phyloP scores from a whole-genome alignment of 2,329 filamentous ascomycete species.

The Thielaviopsis euricoi region DNA sequence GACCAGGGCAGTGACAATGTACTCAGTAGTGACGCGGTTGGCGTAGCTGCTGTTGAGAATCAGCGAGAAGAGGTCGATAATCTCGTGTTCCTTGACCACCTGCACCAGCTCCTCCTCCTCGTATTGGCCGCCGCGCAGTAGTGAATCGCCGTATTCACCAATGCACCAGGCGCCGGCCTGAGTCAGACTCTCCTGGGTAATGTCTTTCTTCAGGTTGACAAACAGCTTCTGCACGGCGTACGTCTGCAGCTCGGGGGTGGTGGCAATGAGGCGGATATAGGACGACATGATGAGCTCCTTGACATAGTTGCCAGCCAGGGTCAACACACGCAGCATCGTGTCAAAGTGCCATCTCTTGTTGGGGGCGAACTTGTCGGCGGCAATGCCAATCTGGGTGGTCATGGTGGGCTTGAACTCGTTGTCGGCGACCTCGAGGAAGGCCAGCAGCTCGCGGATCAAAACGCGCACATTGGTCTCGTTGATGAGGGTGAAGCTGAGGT shows the following conservation, averaged over 20 bases:
- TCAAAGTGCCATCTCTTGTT: slow-evolving; percentile 98
- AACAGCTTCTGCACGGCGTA: slow-evolving; percentile 96
- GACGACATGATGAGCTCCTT: slow-evolving; percentile 97
- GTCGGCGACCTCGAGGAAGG: slow-evolving; percentile 91
- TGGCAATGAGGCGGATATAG: slow-evolving; percentile 88
- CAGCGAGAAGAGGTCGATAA: slow-evolving; percentile 80
- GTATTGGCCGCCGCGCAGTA: slow-evolving; percentile 79
- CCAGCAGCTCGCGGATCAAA: slow-evolving; percentile 78
- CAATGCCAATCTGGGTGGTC: slow-evolving; percentile 95
- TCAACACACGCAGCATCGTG: slow-evolving; percentile 88
- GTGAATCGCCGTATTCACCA: slow-evolving; percentile 83
- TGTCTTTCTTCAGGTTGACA: slow-evolving; percentile 78
- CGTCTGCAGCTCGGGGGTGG: slow-evolving; percentile 83
- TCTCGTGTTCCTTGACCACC: slow-evolving; percentile 68
- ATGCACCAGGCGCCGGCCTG: slow-evolving; percentile 94
- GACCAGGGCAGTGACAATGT: slow-evolving; percentile 87
- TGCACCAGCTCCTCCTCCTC: slow-evolving; percentile 69
- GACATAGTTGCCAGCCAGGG: slow-evolving; percentile 87
- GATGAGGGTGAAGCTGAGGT: slow-evolving; percentile 94
- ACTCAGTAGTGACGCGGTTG: slow-evolving; percentile 80
- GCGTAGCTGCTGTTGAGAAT: slow-evolving; percentile 93
- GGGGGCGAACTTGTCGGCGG: slow-evolving; percentile 86
- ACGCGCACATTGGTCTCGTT: slow-evolving; percentile 94
- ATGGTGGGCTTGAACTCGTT: slow-evolving; percentile 98
- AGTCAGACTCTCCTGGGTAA: slow-evolving; percentile 90